Percentiles rank a stretch among this genome's conserved stretches.
Evolutionary conservation across 2,329 filamentous ascomycete species (phyloP).

Genomic region (Scedosporium aurantiacum): DNA sequence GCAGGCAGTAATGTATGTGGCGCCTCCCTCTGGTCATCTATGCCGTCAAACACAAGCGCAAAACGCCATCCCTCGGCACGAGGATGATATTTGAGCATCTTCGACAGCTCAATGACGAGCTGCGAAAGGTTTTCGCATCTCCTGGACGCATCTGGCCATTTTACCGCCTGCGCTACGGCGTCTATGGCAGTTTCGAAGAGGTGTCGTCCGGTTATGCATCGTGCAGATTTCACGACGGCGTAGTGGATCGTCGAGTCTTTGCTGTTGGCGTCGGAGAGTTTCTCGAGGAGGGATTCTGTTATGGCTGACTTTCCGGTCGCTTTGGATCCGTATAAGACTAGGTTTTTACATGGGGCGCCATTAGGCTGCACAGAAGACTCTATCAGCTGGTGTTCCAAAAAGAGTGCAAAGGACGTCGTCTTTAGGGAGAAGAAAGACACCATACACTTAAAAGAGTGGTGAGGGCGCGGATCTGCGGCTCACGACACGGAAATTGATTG

Average conservation of each 20-base stretch:
- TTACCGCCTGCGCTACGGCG: slow-evolving; percentile 43
- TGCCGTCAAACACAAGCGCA: slow-evolving; percentile 75
- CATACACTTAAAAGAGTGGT: slow-evolving; percentile 42
- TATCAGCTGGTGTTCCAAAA: neutral
- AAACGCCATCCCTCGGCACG: slow-evolving; percentile 44
- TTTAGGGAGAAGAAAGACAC: slow-evolving; percentile 1
- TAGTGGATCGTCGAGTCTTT: slow-evolving; percentile 32
- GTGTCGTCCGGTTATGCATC: slow-evolving; percentile 11
- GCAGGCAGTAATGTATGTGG: slow-evolving; percentile 69
- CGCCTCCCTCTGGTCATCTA: slow-evolving; percentile 75
- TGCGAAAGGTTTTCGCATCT: slow-evolving; percentile 74
- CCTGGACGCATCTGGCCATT: slow-evolving; percentile 36
- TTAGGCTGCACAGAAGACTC: slow-evolving; percentile 33
- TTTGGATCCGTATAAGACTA: slow-evolving; percentile 75
- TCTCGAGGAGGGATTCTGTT: neutral
- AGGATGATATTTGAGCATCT: slow-evolving; percentile 40
- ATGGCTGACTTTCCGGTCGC: slow-evolving; percentile 79
- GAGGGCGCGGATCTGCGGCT: slow-evolving; percentile 47
- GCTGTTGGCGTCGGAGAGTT: neutral
- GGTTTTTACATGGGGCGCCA: slow-evolving; percentile 58
- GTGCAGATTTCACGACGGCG: slow-evolving; percentile 38
- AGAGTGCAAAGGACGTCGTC: neutral
- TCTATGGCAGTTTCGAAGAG: slow-evolving; percentile 50
- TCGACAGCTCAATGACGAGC: slow-evolving; percentile 60
- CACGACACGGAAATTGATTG: slow-evolving; percentile 43